phyloP scores from a whole-genome alignment of 331 rosid genomes.

The Quercus tomentella region DNA sequence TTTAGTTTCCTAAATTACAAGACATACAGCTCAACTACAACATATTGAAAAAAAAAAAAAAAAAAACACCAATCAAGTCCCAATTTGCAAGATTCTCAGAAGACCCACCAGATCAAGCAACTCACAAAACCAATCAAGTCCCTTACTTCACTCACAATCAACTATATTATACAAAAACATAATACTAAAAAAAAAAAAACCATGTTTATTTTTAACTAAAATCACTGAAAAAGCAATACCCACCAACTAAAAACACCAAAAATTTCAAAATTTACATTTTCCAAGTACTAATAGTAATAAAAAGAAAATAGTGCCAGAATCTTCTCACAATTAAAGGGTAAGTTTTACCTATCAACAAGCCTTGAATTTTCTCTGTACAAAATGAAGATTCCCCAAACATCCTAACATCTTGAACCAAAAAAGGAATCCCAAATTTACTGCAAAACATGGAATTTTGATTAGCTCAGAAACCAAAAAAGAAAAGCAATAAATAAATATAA shows the following conservation, averaged over 20 bases:
- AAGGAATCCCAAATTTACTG: too few species aligned
- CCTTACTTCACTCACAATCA: slow-evolving; percentile 22
- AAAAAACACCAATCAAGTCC: too few species aligned
- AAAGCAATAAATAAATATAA: too few species aligned
- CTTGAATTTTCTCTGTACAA: slow-evolving; percentile 29
- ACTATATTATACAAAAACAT: not conserved
- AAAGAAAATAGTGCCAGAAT: not conserved
- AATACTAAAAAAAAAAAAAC: not conserved
- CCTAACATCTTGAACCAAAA: too few species aligned
- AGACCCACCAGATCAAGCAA: slow-evolving; percentile 25
- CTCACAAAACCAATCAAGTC: slow-evolving; percentile 6
- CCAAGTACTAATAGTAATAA: not conserved
- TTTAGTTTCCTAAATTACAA: not conserved
- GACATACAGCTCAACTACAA: not conserved
- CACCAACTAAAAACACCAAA: not conserved
- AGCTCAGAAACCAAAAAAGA: too few species aligned
- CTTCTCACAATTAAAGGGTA: not conserved
- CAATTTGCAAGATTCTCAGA: slow-evolving; percentile 10
- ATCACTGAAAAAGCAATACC: not conserved
- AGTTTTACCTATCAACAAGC: slow-evolving; percentile 30
- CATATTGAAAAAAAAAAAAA: not conserved
- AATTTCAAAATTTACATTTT: not conserved
- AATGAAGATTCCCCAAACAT: too few species aligned
- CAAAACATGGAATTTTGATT: too few species aligned
- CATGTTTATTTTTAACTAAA: not conserved